A percentile compares a stretch with the other conserved stretches of the same genome.
Evolutionary conservation across 2,329 filamentous ascomycete species (phyloP).

Genomic region (Aspergillus floridensis): DNA sequence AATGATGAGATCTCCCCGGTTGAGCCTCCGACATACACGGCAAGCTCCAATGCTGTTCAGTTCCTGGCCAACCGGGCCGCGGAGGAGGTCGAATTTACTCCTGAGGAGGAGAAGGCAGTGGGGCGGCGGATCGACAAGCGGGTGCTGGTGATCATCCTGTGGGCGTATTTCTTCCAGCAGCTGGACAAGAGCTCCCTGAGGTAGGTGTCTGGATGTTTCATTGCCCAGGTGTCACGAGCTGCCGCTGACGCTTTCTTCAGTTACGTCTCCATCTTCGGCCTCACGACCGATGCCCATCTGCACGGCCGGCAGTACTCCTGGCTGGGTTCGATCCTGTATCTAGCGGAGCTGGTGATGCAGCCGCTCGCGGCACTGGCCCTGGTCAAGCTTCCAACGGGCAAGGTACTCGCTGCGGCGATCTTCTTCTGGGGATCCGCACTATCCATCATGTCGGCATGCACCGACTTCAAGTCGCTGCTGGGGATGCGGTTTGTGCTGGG

Average conservation of each 20-base stretch:
- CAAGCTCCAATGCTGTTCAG: constrained; percentile 3
- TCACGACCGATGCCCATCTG: constrained; percentile 49
- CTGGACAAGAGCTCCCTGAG: constrained; percentile 45
- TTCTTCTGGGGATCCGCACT: constrained; percentile 55
- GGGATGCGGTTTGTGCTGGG: constrained; percentile 47
- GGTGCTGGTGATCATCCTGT: constrained; percentile 52
- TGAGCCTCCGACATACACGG: too few species aligned
- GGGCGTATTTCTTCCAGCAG: constrained; percentile 59
- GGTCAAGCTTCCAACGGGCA: constrained; percentile 48
- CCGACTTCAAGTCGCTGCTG: constrained; percentile 48
- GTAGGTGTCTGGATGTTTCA: too few species aligned
- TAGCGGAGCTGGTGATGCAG: constrained; percentile 60
- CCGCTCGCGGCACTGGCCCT: constrained; percentile 52
- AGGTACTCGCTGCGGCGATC: constrained; percentile 53
- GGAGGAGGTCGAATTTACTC: constrained; percentile 37
- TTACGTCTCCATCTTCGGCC: constrained; percentile 35
- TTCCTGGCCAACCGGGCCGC: constrained; percentile 12
- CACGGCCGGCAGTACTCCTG: constrained; percentile 55
- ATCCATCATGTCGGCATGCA: constrained; percentile 53
- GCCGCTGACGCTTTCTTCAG: background rate
- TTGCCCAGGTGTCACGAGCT: too few species aligned
- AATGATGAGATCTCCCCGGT: too few species aligned
- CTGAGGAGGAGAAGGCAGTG: constrained; percentile 48
- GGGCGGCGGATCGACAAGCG: constrained; percentile 47
- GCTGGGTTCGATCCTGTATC: constrained; percentile 60